phyloP scores from a whole-genome alignment of 2,329 filamentous ascomycete species.

The Neonectria sp. region DNA sequence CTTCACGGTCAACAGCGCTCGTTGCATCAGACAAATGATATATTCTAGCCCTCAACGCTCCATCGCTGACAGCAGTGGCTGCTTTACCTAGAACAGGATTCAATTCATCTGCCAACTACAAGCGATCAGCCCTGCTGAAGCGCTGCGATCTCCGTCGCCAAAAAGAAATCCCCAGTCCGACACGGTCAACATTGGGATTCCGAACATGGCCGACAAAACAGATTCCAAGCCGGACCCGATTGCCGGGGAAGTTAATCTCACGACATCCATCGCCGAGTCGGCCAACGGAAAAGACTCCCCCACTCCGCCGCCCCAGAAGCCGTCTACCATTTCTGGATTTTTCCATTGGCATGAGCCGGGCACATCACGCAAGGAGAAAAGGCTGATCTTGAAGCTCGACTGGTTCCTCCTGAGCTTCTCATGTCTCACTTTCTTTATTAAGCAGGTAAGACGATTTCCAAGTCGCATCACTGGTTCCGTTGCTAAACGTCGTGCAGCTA shows the following conservation, averaged over 20 bases:
- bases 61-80: neutral
- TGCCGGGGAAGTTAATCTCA: neutral
- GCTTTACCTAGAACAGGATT: neutral
- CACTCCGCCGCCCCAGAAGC: neutral
- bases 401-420: slow-evolving; percentile 57
- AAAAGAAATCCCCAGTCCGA: neutral
- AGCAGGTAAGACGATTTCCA: slow-evolving; percentile 45
- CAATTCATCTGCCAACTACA: neutral
- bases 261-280: neutral
- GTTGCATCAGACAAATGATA: neutral
- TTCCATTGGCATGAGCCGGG: slow-evolving; percentile 61
- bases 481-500: slow-evolving; percentile 45
- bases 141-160: neutral
- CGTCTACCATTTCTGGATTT: slow-evolving; percentile 41
- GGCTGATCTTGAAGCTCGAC: slow-evolving; percentile 65
- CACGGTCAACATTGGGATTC: neutral
- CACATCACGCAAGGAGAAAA: slow-evolving; percentile 58
- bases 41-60: neutral
- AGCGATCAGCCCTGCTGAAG: neutral
- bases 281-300: slow-evolving; percentile 1
- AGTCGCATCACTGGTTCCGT: neutral
- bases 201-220: neutral
- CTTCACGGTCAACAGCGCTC: neutral
- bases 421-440: slow-evolving; percentile 64
- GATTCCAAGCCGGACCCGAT: neutral